Evolutionary conservation across 2,329 filamentous ascomycete genomes (phyloP), one percentile per base, ranked within the genome.

Genomic region (Cladosporium cucumerinum): DNA sequence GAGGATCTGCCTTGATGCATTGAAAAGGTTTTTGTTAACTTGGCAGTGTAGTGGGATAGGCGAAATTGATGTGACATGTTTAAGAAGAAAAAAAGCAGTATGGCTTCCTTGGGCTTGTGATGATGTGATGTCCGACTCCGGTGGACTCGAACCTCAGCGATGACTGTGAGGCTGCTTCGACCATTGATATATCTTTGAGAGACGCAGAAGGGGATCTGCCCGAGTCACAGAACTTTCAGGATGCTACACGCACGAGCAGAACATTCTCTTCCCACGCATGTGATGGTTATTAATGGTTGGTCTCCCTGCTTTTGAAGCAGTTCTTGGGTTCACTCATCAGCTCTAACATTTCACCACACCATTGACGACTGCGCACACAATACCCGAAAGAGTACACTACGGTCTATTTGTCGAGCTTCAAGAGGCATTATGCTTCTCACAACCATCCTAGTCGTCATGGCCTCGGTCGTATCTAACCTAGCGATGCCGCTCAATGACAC

Each of bases 21-120:
- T 21, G 39, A 46, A 46, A 36, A 46, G 23, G n/a, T 23, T 23
- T 46, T 46, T 46, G n/a, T 46, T 46, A 46, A 46, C 10, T 21
- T 23, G 36, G 36, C 23, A 21, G 54, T 36, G 30, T 57, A 57
- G 32, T 57, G 54, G 16, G 23, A 39, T 57, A 39, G 54, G 54
- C 54, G 5, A 21, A 57, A 57, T 57, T 57, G 54, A 57, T 57
- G 51, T 54, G 54, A 57, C 26, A 57, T 25, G 54, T 57, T 57
- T 5, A 25, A 57, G 18, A 39, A 55, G 34, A 8, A 14, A 16
- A 26, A 8, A 10, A 23, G 7, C 21, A 14, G 28, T 0, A 5
- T 46, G 39, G 2, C 18, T 46, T 10, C 5, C 32, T 21, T 2
- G n/a, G 2, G 1, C 6, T 14, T 51, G 23, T 2, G 23, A 3